Evolutionary conservation across 305 asterid genomes (phyloP).

Genomic region (Fraxinus latifolia): DNA sequence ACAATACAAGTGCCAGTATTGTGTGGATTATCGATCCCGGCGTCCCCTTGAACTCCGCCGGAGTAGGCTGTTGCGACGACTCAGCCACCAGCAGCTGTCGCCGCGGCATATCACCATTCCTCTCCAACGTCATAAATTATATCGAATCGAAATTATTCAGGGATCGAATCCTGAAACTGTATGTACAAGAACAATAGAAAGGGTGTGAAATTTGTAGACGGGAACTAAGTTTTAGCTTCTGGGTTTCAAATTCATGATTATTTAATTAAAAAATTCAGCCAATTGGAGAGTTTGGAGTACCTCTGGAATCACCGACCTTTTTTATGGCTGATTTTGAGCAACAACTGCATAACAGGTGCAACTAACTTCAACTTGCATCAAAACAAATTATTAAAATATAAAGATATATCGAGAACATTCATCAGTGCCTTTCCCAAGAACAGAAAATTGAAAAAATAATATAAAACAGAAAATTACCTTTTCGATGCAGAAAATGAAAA

Average conservation of each 20-base stretch:
- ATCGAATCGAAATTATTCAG: background rate
- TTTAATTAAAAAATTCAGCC: background rate
- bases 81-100: constrained; percentile 16
- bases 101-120: constrained; percentile 27
- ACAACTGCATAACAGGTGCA: background rate
- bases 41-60: constrained; percentile 63
- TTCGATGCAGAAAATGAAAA: background rate
- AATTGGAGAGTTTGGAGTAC: background rate
- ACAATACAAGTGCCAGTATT: constrained; percentile 49
- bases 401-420: background rate
- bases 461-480: background rate
- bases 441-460: background rate
- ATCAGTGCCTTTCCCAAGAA: background rate
- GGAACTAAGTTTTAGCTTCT: background rate
- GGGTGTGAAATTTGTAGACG: background rate
- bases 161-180: background rate
- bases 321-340: background rate
- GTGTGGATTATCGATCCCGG: constrained; percentile 40
- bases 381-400: background rate
- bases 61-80: constrained; percentile 29
- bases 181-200: background rate
- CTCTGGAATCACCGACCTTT: background rate
- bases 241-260: background rate
- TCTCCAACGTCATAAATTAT: constrained; percentile 28
- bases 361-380: background rate